Base-by-base conservation (phyloP, 2,329 filamentous ascomycete genomes). In the Pseudogymnoascus sp. region DNA sequence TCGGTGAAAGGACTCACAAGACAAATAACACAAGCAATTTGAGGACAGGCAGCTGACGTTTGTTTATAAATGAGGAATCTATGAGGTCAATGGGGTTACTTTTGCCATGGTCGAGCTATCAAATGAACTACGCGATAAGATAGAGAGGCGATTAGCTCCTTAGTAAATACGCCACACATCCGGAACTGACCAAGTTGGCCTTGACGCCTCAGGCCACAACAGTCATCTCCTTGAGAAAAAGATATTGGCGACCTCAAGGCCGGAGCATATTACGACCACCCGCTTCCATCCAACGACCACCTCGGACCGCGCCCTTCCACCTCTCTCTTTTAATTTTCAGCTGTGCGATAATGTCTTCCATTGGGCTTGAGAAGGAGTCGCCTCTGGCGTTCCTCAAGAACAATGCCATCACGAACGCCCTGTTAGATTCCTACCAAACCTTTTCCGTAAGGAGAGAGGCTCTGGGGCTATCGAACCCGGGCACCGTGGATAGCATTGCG, bases 381-480 rank as follows among this genome's bases (percentile, higher is more conserved):
- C 81, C 82, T 69, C 79, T 86, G 71, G 85, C 85, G 72, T 84
- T 91, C 70, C 75, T 96, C 69, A 82, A 84, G 71, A 83, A 88
- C 72, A 96, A 96, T 76, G 85, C 90, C 65, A 77, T 95, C 71
- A 81, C 86, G 63, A 81, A 81, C 68, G 82, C 85, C 68, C 74
- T 96, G 70, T 84, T 86, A 76, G 89, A 96, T 82, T 87, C 86
- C 77, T 89, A 95, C 79, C 84, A 82, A 72, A 85, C 87, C 62
- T 96, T 98, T 76, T 89, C 88, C 67, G 90, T 95, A 71, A 87
- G 90, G 79, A 89, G 95, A 81, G 89, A 88, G 71, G 89, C 90
- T 78, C 84, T 99, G 68, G 93, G 93, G 66, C 83, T 99, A 70
- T 84, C 88, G 70, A 98, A 98, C 78, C 95, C 95, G 41, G 95